Evolutionary conservation across 352 stramenopile genomes (phyloP).

Genomic region (Thraustochytrium striatum): DNA sequence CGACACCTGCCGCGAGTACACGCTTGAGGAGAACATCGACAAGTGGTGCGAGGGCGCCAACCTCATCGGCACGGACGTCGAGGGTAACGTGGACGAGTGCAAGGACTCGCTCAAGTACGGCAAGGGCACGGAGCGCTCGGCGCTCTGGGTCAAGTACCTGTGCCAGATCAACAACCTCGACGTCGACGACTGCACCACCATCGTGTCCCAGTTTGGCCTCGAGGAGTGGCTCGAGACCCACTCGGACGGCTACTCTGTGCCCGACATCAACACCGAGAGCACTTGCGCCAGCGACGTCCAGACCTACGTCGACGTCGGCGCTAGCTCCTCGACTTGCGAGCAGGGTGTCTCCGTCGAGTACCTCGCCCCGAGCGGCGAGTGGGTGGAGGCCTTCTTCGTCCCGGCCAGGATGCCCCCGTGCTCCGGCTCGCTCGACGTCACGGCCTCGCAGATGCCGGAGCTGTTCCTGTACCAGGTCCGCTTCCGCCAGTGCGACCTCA

Average conservation of each 20-base stretch:
- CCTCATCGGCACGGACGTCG: conserved; percentile 12
- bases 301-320: background rate
- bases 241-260: background rate
- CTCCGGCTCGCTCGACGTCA: background rate
- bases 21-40: conserved; percentile 8
- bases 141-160: background rate
- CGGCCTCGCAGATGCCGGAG: background rate
- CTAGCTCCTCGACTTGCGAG: background rate
- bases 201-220: conserved; percentile 24
- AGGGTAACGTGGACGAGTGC: conserved; percentile 14
- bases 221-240: background rate
- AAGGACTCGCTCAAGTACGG: conserved; percentile 12
- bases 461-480: conserved; percentile 31
- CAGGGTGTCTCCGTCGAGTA: conserved; percentile 16
- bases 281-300: background rate
- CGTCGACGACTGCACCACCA: background rate
- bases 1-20: conserved; percentile 13
- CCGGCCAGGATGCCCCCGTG: background rate
- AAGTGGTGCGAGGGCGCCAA: conserved; percentile 35
- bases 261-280: background rate
- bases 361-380: background rate
- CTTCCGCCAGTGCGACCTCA: conserved; percentile 21
- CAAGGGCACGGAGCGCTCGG: background rate
- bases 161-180: background rate
- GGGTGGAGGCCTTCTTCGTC: conserved; percentile 44